Conservation (phyloP, 2,329 filamentous ascomycete species). For the Berkeleyomyces rouxiae region DNA sequence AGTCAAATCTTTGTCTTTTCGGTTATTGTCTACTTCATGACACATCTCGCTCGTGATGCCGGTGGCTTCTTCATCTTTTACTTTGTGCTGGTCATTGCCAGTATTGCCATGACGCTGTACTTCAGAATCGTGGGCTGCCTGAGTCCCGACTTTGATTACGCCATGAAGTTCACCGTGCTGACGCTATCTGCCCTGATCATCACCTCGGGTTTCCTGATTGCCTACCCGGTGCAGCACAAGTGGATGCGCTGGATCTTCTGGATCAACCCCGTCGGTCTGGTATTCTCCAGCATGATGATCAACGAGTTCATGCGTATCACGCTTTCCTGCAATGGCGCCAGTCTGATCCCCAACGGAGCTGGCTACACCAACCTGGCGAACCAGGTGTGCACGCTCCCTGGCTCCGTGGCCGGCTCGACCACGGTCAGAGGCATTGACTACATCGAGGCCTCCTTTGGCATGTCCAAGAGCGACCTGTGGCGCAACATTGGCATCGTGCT, state of each 20-base stretch:
- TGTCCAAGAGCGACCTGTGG: constrained; percentile 54
- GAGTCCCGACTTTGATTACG: constrained; percentile 69
- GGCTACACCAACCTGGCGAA: constrained; percentile 54
- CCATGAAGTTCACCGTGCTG: constrained; percentile 65
- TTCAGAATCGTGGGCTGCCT: constrained; percentile 60
- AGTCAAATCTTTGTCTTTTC: constrained; percentile 55
- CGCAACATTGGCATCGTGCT: constrained; percentile 71
- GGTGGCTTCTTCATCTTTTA: constrained; percentile 67
- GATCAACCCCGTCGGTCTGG: constrained; percentile 56
- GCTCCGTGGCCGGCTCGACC: constrained; percentile 47
- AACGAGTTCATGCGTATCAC: constrained; percentile 64
- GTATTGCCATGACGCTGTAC: constrained; percentile 59
- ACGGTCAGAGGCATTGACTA: constrained; percentile 52
- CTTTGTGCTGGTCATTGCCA: constrained; percentile 50
- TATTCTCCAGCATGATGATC: constrained; percentile 65
- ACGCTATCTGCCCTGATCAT: constrained; percentile 70
- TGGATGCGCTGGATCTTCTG: constrained; percentile 73
- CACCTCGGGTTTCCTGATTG: constrained; percentile 71
- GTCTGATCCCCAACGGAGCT: constrained; percentile 53
- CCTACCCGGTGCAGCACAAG: constrained; percentile 55
- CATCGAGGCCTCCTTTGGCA: constrained; percentile 51
- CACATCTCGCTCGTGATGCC: constrained; percentile 47
- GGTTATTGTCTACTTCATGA: constrained; percentile 69
- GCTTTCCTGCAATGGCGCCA: constrained; percentile 50
- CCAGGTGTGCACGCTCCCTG: constrained; percentile 68